These are phyloP conservation scores for Leucocoprinus leucothites DNA, from an alignment of 768 basidiomycete species.

Conservation along the genomic window DNA sequence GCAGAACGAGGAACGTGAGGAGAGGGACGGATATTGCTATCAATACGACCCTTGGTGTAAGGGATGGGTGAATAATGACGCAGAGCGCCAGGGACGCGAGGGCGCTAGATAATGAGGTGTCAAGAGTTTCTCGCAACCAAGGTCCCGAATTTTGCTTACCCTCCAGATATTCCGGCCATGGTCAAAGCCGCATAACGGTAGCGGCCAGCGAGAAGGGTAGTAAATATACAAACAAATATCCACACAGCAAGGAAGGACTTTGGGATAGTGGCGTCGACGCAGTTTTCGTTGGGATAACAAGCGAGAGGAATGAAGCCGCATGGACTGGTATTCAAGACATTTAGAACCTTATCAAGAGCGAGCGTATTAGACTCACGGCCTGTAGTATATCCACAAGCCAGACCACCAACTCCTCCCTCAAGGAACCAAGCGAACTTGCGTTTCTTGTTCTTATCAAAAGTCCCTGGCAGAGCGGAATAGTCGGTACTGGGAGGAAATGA, in stretches of 20 bases:
- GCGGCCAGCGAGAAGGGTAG: slow-evolving; percentile 49
- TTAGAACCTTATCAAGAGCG: slow-evolving; percentile 5
- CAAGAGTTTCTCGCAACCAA: not conserved
- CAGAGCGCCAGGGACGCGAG: slow-evolving; percentile 35
- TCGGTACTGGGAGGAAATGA: slow-evolving; percentile 46
- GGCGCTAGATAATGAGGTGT: slow-evolving; percentile 31
- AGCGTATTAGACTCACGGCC: slow-evolving; percentile 51
- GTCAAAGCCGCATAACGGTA: slow-evolving; percentile 50
- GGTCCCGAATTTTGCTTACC: slow-evolving; percentile 32
- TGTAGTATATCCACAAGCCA: slow-evolving; percentile 54
- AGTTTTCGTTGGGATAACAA: slow-evolving; percentile 53
- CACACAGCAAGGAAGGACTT: slow-evolving; percentile 59
- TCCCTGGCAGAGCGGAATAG: slow-evolving; percentile 29
- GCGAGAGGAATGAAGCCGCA: slow-evolving; percentile 54
- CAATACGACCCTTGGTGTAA: slow-evolving; percentile 45
- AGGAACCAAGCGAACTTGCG: slow-evolving; percentile 36
- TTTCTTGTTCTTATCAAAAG: slow-evolving; percentile 26
- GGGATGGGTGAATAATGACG: slow-evolving; percentile 52
- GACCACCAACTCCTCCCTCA: slow-evolving; percentile 64
- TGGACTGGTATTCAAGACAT: slow-evolving; percentile 38
- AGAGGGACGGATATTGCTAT: slow-evolving; percentile 29
- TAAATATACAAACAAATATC: slow-evolving; percentile 48
- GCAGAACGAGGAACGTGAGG: slow-evolving; percentile 31
- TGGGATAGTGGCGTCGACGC: slow-evolving; percentile 39
- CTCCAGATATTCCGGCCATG: slow-evolving; percentile 50